Evolutionary conservation across 345 rosid species (phyloP).

Genomic region (Citrus reticulata): DNA sequence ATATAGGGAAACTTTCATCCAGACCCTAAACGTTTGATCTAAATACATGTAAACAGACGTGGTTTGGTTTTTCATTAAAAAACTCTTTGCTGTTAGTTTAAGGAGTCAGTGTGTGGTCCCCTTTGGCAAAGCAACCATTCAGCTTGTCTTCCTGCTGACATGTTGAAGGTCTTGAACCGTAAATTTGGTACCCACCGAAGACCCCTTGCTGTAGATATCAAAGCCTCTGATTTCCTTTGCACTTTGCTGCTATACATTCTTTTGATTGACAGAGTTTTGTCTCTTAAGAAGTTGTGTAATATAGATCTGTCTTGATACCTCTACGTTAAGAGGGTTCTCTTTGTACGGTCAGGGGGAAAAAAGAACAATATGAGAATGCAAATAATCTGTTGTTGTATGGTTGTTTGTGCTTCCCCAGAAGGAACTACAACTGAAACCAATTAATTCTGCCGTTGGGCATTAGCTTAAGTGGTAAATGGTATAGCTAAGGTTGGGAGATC

Average conservation of each 20-base stretch:
- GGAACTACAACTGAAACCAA: background rate
- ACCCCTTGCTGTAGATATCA: background rate
- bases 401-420: background rate
- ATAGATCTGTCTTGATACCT: background rate
- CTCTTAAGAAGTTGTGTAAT: background rate
- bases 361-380: background rate
- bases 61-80: background rate
- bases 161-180: background rate
- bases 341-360: background rate
- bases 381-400: background rate
- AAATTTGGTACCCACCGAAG: background rate
- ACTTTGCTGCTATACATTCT: background rate
- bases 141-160: background rate
- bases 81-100: too few species aligned
- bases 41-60: background rate
- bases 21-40: background rate
- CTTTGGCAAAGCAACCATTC: background rate
- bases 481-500: background rate
- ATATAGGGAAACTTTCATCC: background rate
- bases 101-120: background rate
- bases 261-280: background rate
- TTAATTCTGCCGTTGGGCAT: background rate
- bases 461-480: background rate
- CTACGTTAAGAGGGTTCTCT: background rate
- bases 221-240: background rate